phyloP scores from a whole-genome alignment of 2,329 filamentous ascomycete species.

The Zymoseptoria passerinii region DNA sequence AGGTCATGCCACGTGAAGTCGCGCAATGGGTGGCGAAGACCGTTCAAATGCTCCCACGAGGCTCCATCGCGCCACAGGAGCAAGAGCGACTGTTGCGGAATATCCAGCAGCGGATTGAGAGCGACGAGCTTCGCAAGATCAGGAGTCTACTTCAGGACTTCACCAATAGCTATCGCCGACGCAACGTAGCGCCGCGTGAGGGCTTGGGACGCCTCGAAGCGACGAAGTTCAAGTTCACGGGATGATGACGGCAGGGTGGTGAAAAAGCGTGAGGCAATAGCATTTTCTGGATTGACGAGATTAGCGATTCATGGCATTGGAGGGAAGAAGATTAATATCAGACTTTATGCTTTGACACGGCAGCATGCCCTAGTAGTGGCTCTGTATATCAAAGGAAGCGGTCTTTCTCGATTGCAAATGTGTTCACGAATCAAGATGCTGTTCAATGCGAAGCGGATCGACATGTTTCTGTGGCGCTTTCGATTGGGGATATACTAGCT shows the following conservation, averaged over 20 bases:
- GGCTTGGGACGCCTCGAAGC: constrained; percentile 82
- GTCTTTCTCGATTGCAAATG: background rate
- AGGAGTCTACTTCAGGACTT: constrained; percentile 87
- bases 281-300: background rate
- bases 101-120: constrained; percentile 65
- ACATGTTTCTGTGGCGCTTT: background rate
- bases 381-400: background rate
- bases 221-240: constrained; percentile 68
- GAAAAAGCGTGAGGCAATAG: background rate
- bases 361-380: background rate
- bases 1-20: constrained; percentile 72
- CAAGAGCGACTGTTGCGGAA: constrained; percentile 71
- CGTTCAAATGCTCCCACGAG: constrained; percentile 71
- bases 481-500: background rate
- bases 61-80: constrained; percentile 72
- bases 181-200: constrained; percentile 92
- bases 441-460: background rate
- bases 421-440: background rate
- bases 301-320: background rate
- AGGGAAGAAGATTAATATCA: background rate
- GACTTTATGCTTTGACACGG: background rate
- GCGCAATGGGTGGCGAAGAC: constrained; percentile 76
- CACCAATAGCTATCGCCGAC: constrained; percentile 83
- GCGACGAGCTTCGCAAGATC: constrained; percentile 67
- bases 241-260: constrained; percentile 14